Conservation (phyloP, 108 stramenopile genomes). For the Skeletonema potamos region DNA sequence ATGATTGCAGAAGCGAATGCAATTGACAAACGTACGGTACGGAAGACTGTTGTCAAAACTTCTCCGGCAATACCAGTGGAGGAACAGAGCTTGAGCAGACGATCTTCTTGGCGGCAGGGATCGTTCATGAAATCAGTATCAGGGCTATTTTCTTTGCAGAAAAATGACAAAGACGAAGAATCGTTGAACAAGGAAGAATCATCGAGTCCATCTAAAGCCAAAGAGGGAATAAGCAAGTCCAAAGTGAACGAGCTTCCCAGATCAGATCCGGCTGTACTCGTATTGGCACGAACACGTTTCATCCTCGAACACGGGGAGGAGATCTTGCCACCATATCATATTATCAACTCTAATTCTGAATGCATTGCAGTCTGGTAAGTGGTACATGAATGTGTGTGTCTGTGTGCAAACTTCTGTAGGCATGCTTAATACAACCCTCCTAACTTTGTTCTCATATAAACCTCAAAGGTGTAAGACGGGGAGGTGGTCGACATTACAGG, state of each 20-base stretch:
- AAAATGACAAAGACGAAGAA: slow-evolving; percentile 10
- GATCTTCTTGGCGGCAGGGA: slow-evolving; percentile 21
- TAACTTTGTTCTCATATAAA: neutral
- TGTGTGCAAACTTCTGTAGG: too few relatives aligned
- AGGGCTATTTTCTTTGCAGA: slow-evolving; percentile 17
- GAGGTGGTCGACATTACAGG: slow-evolving; percentile 43
- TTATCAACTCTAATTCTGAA: slow-evolving; percentile 75
- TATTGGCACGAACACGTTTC: slow-evolving; percentile 53
- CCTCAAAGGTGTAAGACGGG: slow-evolving; percentile 42
- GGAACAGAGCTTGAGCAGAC: neutral
- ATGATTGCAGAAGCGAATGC: slow-evolving; percentile 43
- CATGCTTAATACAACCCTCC: neutral
- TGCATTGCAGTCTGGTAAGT: slow-evolving; percentile 79
- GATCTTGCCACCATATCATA: slow-evolving; percentile 66
- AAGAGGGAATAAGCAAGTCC: neutral
- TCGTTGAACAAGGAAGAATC: neutral
- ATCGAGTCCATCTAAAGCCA: neutral
- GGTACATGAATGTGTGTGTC: neutral
- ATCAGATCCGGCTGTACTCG: slow-evolving; percentile 48
- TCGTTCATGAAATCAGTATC: slow-evolving; percentile 34
- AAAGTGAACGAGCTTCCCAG: slow-evolving; percentile 25
- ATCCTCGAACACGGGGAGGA: slow-evolving; percentile 46
- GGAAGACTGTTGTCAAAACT: slow-evolving; percentile 4
- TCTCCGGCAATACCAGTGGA: neutral
- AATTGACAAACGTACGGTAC: slow-evolving; percentile 17